These are phyloP conservation scores for Paramecium octaurelia DNA, from an alignment of 73 alveolate genomes.

Conservation along the genomic window DNA sequence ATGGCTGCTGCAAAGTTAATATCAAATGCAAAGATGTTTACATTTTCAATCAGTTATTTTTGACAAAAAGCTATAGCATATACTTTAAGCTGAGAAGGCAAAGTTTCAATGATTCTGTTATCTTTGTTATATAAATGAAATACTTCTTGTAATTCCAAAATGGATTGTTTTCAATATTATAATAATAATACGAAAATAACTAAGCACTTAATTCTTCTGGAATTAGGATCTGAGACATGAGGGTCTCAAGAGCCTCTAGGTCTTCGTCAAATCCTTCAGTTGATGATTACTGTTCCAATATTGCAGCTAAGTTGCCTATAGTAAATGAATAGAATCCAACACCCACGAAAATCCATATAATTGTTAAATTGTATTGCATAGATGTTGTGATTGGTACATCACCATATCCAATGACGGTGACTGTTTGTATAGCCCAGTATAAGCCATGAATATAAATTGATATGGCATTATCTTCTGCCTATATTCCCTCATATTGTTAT, in stretches of 20 bases:
- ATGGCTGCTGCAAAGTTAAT: constrained; percentile 22
- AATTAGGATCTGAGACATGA: neutral
- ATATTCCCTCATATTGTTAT: neutral
- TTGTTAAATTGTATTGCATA: constrained; percentile 61
- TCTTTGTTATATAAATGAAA: neutral
- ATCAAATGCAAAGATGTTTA: neutral
- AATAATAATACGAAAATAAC: neutral
- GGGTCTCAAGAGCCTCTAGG: neutral
- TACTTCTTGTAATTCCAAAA: constrained; percentile 43
- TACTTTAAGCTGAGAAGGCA: neutral
- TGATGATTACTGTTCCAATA: constrained; percentile 61
- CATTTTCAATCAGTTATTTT: neutral
- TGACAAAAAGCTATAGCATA: neutral
- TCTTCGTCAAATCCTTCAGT: constrained; percentile 32
- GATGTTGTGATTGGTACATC: constrained; percentile 70
- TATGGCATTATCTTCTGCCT: neutral
- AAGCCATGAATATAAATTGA: constrained; percentile 7
- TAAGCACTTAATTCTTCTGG: neutral
- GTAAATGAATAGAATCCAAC: constrained; percentile 80
- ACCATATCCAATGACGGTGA: constrained; percentile 84
- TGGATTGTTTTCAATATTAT: constrained; percentile 38
- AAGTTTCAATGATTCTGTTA: neutral
- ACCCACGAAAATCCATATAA: constrained; percentile 75
- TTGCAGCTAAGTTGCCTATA: constrained; percentile 70
- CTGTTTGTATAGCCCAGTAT: constrained; percentile 82